Evolutionary conservation across 768 basidiomycete species (phyloP), one percentile per base, ranked within the genome.

Genomic region (Rhodocollybia butyracea): DNA sequence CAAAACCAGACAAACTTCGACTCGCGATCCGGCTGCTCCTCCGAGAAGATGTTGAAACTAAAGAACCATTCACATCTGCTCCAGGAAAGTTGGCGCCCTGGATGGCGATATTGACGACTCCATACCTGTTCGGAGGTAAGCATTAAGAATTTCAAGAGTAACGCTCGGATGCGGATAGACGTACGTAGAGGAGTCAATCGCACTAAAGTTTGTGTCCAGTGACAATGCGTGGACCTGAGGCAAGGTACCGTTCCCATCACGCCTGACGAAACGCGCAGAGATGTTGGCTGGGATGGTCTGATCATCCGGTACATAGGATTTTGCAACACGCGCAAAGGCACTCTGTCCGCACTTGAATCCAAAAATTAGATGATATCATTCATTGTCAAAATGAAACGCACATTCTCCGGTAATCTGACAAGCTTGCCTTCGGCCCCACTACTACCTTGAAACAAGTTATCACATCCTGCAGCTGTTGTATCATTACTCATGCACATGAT

Each of bases 241-340:
- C 0, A 39, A 24, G 11, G 45, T 46, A 26, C 48, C 30, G 19
- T 30, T 38, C 12, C 63, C 66, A 52, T 64, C 65, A 15, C 70
- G 60, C 17, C 68, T 66, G 10, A 59, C 51, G 38, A 72, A 54
- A 21, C 58, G 55, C 39, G 51, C 46, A 1, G 61, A 63, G 12
- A 72, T 55, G 22, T 54, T 32, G 2, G 56, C 30, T 0, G 74
- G 72, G 17, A 75, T 60, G 0, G 68, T 68, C 58, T 76, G 76
- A 53, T 77, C 67, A 11, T 68, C 61, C 2, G 72, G 63, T n/a
- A 66, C 62, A 68, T 70, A 72, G 2, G 69, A 66, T n/a, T 60
- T 61, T 7, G 68, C 69, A 41, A 78, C 61, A 32, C 55, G 67
- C 29, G 54, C 64, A 53, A 60, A 68, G 27, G 60, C 40, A 51